Evolutionary conservation across 2,329 filamentous ascomycete genomes (phyloP).

Genomic region (Ophiostoma novo-ulmi): DNA sequence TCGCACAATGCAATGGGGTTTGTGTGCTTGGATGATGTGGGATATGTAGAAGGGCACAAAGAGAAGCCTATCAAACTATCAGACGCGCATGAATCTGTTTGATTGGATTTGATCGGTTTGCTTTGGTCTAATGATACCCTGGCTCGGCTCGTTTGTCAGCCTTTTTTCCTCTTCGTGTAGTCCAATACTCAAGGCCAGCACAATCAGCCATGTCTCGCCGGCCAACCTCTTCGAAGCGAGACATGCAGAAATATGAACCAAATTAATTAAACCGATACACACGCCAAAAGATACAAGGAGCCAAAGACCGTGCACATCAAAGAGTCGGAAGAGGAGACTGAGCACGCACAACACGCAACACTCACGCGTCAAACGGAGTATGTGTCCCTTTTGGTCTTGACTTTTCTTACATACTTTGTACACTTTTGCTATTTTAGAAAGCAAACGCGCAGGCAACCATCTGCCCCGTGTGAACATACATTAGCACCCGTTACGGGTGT

Average conservation of each 20-base stretch:
- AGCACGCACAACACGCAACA: neutral
- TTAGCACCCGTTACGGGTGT: neutral
- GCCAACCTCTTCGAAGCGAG: neutral
- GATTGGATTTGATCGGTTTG: neutral
- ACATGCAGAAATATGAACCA: conserved; percentile 2
- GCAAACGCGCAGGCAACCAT: neutral
- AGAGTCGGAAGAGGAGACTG: neutral
- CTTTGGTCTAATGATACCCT: neutral
- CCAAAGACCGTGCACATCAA: neutral
- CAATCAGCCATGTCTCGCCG: neutral
- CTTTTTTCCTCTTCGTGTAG: neutral
- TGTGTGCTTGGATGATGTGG: neutral
- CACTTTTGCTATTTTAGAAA: neutral
- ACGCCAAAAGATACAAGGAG: neutral
- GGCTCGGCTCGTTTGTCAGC: neutral
- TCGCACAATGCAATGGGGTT: neutral
- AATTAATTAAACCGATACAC: neutral
- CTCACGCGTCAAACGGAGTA: neutral
- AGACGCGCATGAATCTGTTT: conserved; percentile 1
- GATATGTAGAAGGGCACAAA: neutral
- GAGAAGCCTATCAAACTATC: neutral
- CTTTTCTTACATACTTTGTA: neutral
- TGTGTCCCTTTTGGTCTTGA: neutral
- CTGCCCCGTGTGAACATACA: conserved; percentile 2
- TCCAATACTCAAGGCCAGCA: neutral